Base-by-base conservation (phyloP, 163 green algal genomes). In the Scenedesmus sp. region DNA sequence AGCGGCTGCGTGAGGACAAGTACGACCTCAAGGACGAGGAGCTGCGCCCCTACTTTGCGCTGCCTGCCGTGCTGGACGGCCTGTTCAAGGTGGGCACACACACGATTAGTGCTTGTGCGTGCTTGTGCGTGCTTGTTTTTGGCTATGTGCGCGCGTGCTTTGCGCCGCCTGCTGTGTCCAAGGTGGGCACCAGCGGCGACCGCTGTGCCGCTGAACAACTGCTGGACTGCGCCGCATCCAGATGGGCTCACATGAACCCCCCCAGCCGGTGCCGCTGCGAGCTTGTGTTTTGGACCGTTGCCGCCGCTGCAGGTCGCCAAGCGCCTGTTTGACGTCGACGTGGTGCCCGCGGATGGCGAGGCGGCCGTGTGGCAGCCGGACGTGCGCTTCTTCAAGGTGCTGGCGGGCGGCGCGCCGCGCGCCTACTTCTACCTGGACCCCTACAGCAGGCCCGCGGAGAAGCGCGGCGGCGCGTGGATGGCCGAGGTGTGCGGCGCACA, bases 61-160 rank as follows among this genome's bases (percentile, higher is more conserved):
- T 99, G 81, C 98, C 97, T 13, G 96, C 94, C n/a, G 98, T 99
- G 56, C 94, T 99, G 80, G 93, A 99, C 10, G 98, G 98, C 35
- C 95, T 99, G n/a, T 98, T 98, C 89, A 85, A 94, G 92, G 93
- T 96, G 87, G 42, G 86, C 30, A 65, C 4, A 91, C 94, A 96
- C 4, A 91, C 97, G 90, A 95, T 96, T n/a, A 95, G n/a, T n/a
- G n/a, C n/a, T n/a, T n/a, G n/a, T n/a, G n/a, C n/a, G n/a, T n/a
- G n/a, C n/a, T n/a, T n/a, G n/a, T n/a, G n/a, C n/a, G n/a, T n/a
- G n/a, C n/a, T n/a, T n/a, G n/a, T n/a, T n/a, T n/a, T n/a, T n/a
- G n/a, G n/a, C n/a, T n/a, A n/a, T n/a, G n/a, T 99, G 90, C 94
- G 97, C 5, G 98, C 97, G 3, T 99, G 99, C 95, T 99, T 99